Evolutionary conservation across 768 basidiomycete genomes (phyloP), one percentile per base, ranked within the genome.

Genomic region (Leccinum ochraceum): DNA sequence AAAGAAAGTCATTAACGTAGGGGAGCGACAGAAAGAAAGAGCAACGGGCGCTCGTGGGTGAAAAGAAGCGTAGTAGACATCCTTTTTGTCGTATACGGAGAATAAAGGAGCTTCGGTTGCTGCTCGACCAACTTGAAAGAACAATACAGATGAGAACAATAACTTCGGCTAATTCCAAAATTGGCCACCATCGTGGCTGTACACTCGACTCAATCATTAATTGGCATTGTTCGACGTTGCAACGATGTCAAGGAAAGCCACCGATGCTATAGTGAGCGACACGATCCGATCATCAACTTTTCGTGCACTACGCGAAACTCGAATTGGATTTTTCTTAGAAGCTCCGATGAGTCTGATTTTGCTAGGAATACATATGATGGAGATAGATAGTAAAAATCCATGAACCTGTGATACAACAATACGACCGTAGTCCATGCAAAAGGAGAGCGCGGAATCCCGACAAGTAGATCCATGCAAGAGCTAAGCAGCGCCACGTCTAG

Each of bases 71-170:
- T 46, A 22, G 54, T 22, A 28, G 44, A 22, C 71, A 74, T 72
- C 36, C 64, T 65, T 68, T 71, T 75, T 74, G 71, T 74, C 65
- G 60, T 63, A 28, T 58, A 53, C 28, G 56, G 57, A 69, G 60
- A 72, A 74, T 66, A 74, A 75, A 61, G 63, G 39, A 34, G 37
- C 22, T 30, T 44, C 20, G 53, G 66, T 71, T 71, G 70, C 63
- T 51, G 61, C 51, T 56, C 66, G n/a, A 60, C 56, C 32, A 51
- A 34, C 34, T 34, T 34, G 34, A 10, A 13, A 63, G 64, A 69
- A 72, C 71, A 72, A 72, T 69, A 46, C 13, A 11, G 9, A 13
- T 28, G 4, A 53, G 61, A 65, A 74, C 73, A 74, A 74, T 74
- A 71, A 56, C 56, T 6, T 57, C 57, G 58, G 63, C 49, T 65